Evolutionary conservation across 768 basidiomycete genomes (phyloP).

Genomic region (Termitomyces sp.): DNA sequence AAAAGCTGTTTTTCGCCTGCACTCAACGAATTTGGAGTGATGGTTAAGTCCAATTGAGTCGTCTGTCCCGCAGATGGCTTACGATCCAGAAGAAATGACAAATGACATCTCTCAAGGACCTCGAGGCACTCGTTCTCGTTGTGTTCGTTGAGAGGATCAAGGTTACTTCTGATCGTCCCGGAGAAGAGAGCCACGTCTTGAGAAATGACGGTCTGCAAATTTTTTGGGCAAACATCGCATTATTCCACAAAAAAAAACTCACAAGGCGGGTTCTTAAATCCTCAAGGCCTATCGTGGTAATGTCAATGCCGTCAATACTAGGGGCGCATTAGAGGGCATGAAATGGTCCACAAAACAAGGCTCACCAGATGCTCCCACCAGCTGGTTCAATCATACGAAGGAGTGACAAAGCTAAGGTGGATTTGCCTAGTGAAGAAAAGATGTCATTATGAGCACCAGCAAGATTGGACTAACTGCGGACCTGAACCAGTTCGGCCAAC

Average conservation of each 20-base stretch:
- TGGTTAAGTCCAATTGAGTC: slow-evolving; percentile 49
- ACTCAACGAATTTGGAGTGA: slow-evolving; percentile 62
- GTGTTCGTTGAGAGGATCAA: slow-evolving; percentile 61
- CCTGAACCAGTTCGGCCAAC: slow-evolving; percentile 69
- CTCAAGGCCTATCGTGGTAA: slow-evolving; percentile 60
- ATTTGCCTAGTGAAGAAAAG: slow-evolving; percentile 35
- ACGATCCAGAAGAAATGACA: slow-evolving; percentile 38
- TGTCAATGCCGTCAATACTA: slow-evolving; percentile 69
- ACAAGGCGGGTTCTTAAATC: slow-evolving; percentile 62
- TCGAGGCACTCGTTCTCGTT: slow-evolving; percentile 58
- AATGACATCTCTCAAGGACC: slow-evolving; percentile 60
- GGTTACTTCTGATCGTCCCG: slow-evolving; percentile 66
- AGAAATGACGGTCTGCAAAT: slow-evolving; percentile 57
- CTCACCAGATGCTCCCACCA: slow-evolving; percentile 53
- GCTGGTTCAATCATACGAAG: slow-evolving; percentile 59
- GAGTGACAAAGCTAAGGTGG: slow-evolving; percentile 50
- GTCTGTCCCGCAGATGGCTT: slow-evolving; percentile 24
- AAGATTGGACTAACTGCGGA: slow-evolving; percentile 13
- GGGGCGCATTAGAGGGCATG: background rate
- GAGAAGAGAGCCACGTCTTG: slow-evolving; percentile 74
- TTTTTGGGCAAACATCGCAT: background rate
- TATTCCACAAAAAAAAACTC: slow-evolving; percentile 10
- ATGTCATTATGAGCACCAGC: background rate
- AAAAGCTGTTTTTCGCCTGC: slow-evolving; percentile 78
- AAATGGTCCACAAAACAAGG: background rate